phyloP scores from a whole-genome alignment of 495 filamentous ascomycete genomes.

The Pseudomonodictys pantanalensis region DNA sequence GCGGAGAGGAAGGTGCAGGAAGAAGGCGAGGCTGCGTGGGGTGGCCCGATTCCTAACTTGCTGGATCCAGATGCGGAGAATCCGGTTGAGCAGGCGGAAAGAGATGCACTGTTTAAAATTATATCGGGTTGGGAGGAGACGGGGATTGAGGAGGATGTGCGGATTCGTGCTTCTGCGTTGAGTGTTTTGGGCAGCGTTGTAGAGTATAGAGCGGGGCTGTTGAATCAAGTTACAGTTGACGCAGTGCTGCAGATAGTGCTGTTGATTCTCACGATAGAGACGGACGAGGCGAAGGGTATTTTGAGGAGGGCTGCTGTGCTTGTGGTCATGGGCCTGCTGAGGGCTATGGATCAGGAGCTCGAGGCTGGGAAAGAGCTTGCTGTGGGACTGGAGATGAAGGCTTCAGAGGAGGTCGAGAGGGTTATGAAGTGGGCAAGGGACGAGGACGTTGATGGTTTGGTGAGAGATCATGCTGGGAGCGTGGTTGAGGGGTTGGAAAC shows the following conservation, averaged over 20 bases:
- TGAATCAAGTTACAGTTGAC: constrained; percentile 55
- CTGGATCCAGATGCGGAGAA: constrained; percentile 43
- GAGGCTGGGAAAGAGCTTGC: constrained; percentile 52
- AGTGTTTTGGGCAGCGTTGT: constrained; percentile 66
- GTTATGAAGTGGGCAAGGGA: constrained; percentile 63
- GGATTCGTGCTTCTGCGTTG: constrained; percentile 73
- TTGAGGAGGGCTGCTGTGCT: constrained; percentile 70
- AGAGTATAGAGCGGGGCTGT: constrained; percentile 58
- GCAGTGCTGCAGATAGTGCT: constrained; percentile 66
- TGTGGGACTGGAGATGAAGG: constrained; percentile 61
- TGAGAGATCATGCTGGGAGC: constrained; percentile 66
- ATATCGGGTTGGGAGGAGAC: constrained; percentile 71
- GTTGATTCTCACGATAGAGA: constrained; percentile 63
- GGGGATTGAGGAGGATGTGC: constrained; percentile 68
- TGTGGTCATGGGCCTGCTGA: constrained; percentile 64
- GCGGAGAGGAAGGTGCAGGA: constrained; percentile 47
- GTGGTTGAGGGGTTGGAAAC: constrained; percentile 70
- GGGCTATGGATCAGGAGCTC: constrained; percentile 58
- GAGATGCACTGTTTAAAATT: constrained; percentile 54
- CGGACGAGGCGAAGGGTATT: constrained; percentile 62
- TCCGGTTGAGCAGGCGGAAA: constrained; percentile 36
- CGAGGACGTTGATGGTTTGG: constrained; percentile 70
- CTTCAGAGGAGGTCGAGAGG: constrained; percentile 60
- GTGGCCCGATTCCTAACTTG: constrained; percentile 47
- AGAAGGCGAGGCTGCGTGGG: constrained; percentile 55